Base-by-base conservation (phyloP, 352 stramenopile genomes). In the Elongisporangium anandrum region DNA sequence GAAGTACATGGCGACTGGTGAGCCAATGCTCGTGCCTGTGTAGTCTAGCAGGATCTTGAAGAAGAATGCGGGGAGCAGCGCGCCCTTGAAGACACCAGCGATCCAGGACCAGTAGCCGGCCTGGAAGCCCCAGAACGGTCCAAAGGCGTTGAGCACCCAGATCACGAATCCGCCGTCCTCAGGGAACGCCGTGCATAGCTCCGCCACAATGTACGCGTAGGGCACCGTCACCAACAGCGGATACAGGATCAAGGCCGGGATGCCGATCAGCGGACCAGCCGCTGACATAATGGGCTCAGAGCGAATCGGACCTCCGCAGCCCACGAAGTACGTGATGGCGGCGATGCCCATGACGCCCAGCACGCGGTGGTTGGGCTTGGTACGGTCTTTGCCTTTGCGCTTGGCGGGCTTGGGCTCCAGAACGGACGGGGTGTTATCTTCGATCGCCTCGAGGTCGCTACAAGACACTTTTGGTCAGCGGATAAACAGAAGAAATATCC, bases 51-150 rank as follows among this genome's bases (percentile, higher is more conserved):
- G 48, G 16, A 86, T 69, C 20, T 73, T 24, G 16, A 86, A 56
- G 2, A 82, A 22, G 41, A 65, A 69, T 10, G 53, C 54, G 1
- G 82, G 82, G 17, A 85, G 70, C 52, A 92, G 57, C 2, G 82
- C 77, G 9, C 63, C 77, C 52, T 84, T 79, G 52, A 91, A 75
- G 24, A 90, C 52, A 3, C 80, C 70, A 0, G 73, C 52, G n/a
- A 95, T 68, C 75, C 85, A 95, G 15, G 79, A 88, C 82, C 84
- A 95, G 68, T 89, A 95, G 58, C 80, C 83, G 41, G 90, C 70
- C 45, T 90, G 84, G 41, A 92, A 86, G 9, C 70, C 84, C 86
- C 84, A 94, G 53, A 91, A 94, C 15, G 77, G 65, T 0, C 84
- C 84, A n/a, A 87, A 89, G 4, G 77, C 75, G 34, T 89, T 86